Conservation (phyloP, 2,329 filamentous ascomycete genomes). For the Thelonectria discophora region DNA sequence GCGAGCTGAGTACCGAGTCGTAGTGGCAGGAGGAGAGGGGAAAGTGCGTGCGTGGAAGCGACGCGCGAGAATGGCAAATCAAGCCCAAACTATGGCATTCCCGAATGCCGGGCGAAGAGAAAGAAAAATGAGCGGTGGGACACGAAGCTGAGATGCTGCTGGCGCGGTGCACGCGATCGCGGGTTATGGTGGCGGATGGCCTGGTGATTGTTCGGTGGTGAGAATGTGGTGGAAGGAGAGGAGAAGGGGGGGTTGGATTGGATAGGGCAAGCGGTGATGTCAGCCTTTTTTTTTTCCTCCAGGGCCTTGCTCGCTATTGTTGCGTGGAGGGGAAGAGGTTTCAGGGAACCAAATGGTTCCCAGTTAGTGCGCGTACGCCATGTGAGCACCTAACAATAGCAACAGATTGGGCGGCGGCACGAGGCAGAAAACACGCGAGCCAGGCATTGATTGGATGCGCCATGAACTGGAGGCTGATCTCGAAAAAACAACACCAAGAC, state of each 20-base stretch:
- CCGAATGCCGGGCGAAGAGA: slow-evolving; percentile 17
- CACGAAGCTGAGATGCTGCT: slow-evolving; percentile 4
- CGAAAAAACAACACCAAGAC: background rate
- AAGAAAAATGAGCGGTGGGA: background rate
- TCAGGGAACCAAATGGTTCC: too few species aligned
- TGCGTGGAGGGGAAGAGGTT: slow-evolving; percentile 2
- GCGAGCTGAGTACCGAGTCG: too few species aligned
- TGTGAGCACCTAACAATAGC: too few species aligned
- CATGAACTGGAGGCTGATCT: background rate
- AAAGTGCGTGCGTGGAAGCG: slow-evolving; percentile 7
- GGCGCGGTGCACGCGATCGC: slow-evolving; percentile 18
- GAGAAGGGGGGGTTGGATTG: slow-evolving; percentile 5
- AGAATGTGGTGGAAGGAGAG: slow-evolving; percentile 17
- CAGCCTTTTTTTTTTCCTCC: slow-evolving; percentile 17
- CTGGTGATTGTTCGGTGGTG: slow-evolving; percentile 14
- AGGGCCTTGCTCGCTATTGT: too few species aligned
- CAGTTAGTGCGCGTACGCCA: too few species aligned
- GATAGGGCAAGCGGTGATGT: slow-evolving; percentile 28
- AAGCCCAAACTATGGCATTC: slow-evolving; percentile 24
- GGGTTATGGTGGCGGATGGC: slow-evolving; percentile 18
- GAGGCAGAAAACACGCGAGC: too few species aligned
- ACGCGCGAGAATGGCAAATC: slow-evolving; percentile 18
- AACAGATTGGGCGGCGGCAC: too few species aligned
- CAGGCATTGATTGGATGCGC: background rate
- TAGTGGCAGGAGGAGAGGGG: slow-evolving; percentile 8